phyloP scores from a whole-genome alignment of 179 eudicot genomes.

The Patellifolia procumbens region DNA sequence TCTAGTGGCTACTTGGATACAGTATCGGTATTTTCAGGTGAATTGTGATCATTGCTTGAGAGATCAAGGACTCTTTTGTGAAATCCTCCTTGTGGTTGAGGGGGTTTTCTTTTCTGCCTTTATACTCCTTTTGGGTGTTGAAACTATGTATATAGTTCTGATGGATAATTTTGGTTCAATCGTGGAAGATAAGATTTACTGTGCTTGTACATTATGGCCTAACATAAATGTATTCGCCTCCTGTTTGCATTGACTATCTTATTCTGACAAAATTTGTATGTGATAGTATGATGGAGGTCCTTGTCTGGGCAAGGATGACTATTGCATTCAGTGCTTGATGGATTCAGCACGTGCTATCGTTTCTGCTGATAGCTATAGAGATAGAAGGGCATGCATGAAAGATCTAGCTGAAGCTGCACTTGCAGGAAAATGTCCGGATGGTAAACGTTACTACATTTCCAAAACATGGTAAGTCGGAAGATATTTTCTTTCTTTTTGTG shows the following conservation, averaged over 20 bases:
- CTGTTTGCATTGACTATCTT: not conserved
- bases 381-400: constrained; percentile 66
- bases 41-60: too few relatives aligned
- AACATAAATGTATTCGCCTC: not conserved
- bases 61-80: too few relatives aligned
- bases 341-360: constrained; percentile 60
- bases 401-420: constrained; percentile 89
- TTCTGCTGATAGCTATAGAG: constrained; percentile 83
- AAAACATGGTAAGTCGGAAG: constrained; percentile 65
- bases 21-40: too few relatives aligned
- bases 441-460: constrained; percentile 68
- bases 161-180: not conserved
- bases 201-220: not conserved
- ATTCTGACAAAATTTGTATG: constrained; percentile 15
- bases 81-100: too few relatives aligned
- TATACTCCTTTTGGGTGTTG: not conserved
- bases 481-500: constrained; percentile 4
- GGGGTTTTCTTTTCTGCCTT: too few relatives aligned
- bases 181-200: not conserved
- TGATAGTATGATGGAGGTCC: constrained; percentile 85
- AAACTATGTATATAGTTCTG: not conserved
- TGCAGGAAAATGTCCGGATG: constrained; percentile 68
- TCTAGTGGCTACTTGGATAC: too few relatives aligned
- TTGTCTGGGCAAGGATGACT: constrained; percentile 60
- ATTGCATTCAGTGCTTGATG: constrained; percentile 65